Conservation (phyloP, 2,329 filamentous ascomycete genomes). For the Colletotrichum sp. region DNA sequence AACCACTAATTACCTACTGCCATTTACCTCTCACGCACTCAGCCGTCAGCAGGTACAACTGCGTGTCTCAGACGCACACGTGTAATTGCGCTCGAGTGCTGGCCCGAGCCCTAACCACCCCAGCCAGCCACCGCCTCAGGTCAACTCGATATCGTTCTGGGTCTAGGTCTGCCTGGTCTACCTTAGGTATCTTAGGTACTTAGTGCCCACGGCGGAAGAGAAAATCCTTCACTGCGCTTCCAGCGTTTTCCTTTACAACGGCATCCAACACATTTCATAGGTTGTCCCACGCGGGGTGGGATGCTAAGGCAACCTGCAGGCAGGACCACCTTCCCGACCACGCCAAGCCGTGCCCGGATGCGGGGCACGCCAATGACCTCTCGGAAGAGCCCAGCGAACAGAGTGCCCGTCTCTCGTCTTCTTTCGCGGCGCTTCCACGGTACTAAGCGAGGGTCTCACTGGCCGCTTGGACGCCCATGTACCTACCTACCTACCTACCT, state of each 20-base stretch:
- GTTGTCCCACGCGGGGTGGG: background rate
- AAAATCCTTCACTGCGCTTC: conserved; percentile 12
- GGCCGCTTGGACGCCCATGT: background rate
- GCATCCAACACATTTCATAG: background rate
- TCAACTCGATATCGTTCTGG: background rate
- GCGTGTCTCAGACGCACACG: background rate
- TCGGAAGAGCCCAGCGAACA: background rate
- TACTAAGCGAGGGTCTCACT: background rate
- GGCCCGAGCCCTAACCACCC: conserved; percentile 1
- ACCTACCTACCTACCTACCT: background rate
- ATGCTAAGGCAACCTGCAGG: background rate
- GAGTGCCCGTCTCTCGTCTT: background rate
- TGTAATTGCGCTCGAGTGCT: background rate
- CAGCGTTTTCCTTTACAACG: conserved; percentile 6
- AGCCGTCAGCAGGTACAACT: background rate
- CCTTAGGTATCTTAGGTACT: background rate
- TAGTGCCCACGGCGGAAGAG: background rate
- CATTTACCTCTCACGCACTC: background rate
- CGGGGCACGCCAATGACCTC: background rate
- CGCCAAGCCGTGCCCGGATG: background rate
- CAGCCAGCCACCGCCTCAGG: background rate
- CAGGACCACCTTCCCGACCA: background rate
- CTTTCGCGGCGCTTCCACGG: too few relatives aligned
- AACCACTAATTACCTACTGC: background rate
- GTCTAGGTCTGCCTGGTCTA: background rate